A percentile compares a stretch with the other conserved stretches of the same genome.
phyloP scores from a whole-genome alignment of 208 protist species.

The Crithidia brevicula region DNA sequence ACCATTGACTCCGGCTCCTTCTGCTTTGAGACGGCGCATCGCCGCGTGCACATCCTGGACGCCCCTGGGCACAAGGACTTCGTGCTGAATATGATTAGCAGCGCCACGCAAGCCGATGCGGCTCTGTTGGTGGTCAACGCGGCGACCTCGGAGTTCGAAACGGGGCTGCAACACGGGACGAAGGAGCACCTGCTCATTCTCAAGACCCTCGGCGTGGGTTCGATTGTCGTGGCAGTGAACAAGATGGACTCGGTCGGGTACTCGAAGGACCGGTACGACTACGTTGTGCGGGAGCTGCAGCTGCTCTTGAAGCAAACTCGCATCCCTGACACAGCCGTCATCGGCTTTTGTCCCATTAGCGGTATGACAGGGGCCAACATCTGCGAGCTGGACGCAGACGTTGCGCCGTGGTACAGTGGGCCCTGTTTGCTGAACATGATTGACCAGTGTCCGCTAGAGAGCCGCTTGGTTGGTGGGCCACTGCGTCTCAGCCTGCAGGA shows the following conservation, averaged over 20 bases:
- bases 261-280: constrained; percentile 92
- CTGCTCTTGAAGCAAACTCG: constrained; percentile 94
- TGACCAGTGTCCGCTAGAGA: constrained; percentile 75
- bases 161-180: constrained; percentile 98
- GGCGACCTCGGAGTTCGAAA: constrained; percentile 97
- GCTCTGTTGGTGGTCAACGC: constrained; percentile 98
- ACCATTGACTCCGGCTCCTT: constrained; percentile 95
- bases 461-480: constrained; percentile 60
- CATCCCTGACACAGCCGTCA: constrained; percentile 65
- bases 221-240: constrained; percentile 98
- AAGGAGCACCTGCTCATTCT: constrained; percentile 97
- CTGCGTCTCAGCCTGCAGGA: constrained; percentile 83
- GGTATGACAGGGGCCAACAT: constrained; percentile 82
- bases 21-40: constrained; percentile 93
- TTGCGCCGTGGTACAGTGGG: constrained; percentile 80
- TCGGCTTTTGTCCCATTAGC: constrained; percentile 82
- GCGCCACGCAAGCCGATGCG: constrained; percentile 97
- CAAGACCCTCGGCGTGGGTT: constrained; percentile 97
- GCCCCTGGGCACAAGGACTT: constrained; percentile 97
- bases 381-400: constrained; percentile 16
- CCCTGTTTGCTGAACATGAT: constrained; percentile 71
- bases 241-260: constrained; percentile 99
- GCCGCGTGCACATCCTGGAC: constrained; percentile 86
- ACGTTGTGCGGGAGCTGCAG: constrained; percentile 90
- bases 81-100: constrained; percentile 98